These are phyloP conservation scores for Erythrobasidium hasegawianum DNA, from an alignment of 1,284 basidiomycete genomes.

Conservation along the genomic window DNA sequence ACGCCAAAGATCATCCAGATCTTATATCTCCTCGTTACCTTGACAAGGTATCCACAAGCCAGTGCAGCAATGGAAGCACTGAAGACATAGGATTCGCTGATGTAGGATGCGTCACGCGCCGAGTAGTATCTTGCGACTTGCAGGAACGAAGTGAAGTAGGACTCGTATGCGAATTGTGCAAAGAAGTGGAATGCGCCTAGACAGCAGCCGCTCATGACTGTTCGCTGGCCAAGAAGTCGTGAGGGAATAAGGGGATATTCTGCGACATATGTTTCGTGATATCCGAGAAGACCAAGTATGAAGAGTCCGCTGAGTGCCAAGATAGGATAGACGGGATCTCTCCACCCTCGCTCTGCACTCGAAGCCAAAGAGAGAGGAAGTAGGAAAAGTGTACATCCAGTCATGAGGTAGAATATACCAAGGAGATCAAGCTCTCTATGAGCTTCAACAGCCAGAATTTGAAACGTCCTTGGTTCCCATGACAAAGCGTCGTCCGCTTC, in stretches of 20 bases:
- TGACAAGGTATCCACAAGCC: constrained; percentile 41
- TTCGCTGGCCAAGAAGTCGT: constrained; percentile 42
- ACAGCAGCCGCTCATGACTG: constrained; percentile 41
- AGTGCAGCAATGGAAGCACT: constrained; percentile 44
- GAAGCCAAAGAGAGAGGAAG: constrained; percentile 44
- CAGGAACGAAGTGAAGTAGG: constrained; percentile 45
- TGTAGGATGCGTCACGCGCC: constrained; percentile 45
- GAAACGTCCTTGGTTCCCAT: constrained; percentile 18
- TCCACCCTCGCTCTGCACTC: constrained; percentile 40
- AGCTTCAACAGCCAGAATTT: constrained; percentile 25
- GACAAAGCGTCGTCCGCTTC: constrained; percentile 9
- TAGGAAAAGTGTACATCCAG: constrained; percentile 41
- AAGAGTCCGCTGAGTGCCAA: constrained; percentile 38
- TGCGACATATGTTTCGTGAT: constrained; percentile 42
- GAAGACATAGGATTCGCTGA: constrained; percentile 46
- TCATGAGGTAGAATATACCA: constrained; percentile 42
- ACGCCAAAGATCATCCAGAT: constrained; percentile 45
- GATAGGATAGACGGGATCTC: constrained; percentile 36
- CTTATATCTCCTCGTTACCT: constrained; percentile 44
- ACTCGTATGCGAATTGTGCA: constrained; percentile 42
- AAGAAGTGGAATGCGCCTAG: constrained; percentile 46
- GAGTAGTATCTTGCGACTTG: constrained; percentile 46
- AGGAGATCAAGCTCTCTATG: constrained; percentile 42
- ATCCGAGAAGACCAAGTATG: constrained; percentile 42
- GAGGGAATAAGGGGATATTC: constrained; percentile 43